Percentiles rank a stretch among this genome's conserved stretches.
These are phyloP conservation scores for Setaria italica DNA, from an alignment of 202 grass and related monocot genomes.

Conservation along the genomic window DNA sequence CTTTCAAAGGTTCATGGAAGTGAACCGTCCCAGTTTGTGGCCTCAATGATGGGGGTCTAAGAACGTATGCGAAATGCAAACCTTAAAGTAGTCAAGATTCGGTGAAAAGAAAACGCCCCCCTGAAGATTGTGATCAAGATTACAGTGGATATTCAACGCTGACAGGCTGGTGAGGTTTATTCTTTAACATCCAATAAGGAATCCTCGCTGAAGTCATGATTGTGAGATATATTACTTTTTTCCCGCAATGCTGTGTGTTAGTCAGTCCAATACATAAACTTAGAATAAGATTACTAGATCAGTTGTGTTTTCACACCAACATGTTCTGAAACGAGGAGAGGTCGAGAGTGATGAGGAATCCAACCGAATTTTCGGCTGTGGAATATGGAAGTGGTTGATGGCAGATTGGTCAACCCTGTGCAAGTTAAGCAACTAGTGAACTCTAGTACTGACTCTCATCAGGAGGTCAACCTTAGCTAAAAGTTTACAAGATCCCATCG, in stretches of 20 bases:
- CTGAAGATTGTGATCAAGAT: constrained; percentile 15
- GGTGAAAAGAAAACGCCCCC: not conserved
- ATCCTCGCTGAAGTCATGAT: not conserved
- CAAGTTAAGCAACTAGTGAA: not conserved
- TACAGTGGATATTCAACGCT: constrained; percentile 10
- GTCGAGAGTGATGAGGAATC: not conserved
- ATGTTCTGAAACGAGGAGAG: not conserved
- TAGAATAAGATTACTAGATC: not conserved
- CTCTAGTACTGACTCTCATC: not conserved
- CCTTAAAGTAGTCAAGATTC: constrained; percentile 1
- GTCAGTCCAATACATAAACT: not conserved
- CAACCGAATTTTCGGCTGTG: not conserved
- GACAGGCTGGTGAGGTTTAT: not conserved
- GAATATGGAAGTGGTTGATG: not conserved
- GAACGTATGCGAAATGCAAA: not conserved
- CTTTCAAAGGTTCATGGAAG: not conserved
- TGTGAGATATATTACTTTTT: not conserved
- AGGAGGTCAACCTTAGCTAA: not conserved
- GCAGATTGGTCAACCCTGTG: not conserved
- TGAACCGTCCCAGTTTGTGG: not conserved
- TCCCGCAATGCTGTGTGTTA: not conserved
- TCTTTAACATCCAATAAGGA: not conserved
- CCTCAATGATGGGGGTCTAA: not conserved
- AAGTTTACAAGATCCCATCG: not conserved
- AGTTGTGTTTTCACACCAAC: not conserved